Conservation (phyloP, 139 green algal genomes). For the Picochlorum sp. region DNA sequence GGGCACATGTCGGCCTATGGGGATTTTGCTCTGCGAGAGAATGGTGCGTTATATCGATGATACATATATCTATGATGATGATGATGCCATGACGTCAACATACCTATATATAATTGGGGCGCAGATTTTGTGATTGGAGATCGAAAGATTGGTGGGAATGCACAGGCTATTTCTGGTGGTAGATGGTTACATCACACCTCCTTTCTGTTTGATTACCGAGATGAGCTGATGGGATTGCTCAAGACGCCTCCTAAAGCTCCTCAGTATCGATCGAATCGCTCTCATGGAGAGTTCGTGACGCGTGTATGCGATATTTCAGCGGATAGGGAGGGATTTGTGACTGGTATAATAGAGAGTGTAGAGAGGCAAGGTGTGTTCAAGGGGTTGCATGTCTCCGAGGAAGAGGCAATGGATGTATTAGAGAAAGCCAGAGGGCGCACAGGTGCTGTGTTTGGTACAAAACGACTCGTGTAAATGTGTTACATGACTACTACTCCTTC, state of each 20-base stretch:
- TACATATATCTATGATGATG: neutral
- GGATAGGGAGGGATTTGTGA: neutral
- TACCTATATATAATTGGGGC: neutral
- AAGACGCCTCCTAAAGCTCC: slow-evolving; percentile 58
- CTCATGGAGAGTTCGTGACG: slow-evolving; percentile 56
- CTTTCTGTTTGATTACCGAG: slow-evolving; percentile 87
- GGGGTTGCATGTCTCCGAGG: no score
- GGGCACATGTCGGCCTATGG: slow-evolving; percentile 53
- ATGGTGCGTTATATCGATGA: slow-evolving; percentile 43
- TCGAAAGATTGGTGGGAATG: slow-evolving; percentile 95
- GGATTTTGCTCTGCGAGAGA: slow-evolving; percentile 59
- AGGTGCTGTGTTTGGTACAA: no score
- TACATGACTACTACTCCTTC: neutral
- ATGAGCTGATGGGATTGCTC: slow-evolving; percentile 65
- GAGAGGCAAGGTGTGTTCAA: no score
- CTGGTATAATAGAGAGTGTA: no score
- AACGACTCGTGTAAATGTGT: neutral
- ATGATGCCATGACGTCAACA: neutral
- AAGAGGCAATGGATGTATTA: no score
- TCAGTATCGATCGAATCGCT: slow-evolving; percentile 60
- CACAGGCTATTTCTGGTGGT: slow-evolving; percentile 86
- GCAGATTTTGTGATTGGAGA: slow-evolving; percentile 83
- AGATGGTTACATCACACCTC: slow-evolving; percentile 96
- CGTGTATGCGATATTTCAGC: slow-evolving; percentile 38
- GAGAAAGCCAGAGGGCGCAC: no score